These are phyloP conservation scores for Trematosphaeria pertusa DNA, from an alignment of 2,329 filamentous ascomycete genomes.

Conservation along the genomic window DNA sequence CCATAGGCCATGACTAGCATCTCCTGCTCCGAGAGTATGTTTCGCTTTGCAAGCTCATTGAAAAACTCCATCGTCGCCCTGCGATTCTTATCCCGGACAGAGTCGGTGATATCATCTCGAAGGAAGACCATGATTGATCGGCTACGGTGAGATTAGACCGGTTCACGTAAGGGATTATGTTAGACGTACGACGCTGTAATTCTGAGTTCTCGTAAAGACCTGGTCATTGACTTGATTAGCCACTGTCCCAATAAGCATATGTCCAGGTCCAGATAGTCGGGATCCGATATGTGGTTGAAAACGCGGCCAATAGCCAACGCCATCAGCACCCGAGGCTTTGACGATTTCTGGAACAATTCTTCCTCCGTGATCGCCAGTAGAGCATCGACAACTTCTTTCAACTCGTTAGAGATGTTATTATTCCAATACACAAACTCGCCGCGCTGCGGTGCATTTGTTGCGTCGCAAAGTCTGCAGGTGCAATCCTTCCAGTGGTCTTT, in stretches of 20 bases:
- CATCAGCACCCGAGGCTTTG: slow-evolving; percentile 39
- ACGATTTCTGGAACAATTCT: slow-evolving; percentile 37
- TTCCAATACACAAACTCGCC: slow-evolving; percentile 33
- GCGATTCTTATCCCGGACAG: slow-evolving; percentile 68
- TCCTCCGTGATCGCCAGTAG: slow-evolving; percentile 39
- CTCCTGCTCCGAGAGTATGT: slow-evolving; percentile 74
- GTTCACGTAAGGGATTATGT: background rate
- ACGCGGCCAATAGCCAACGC: slow-evolving; percentile 66
- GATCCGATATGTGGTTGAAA: slow-evolving; percentile 68
- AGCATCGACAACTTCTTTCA: slow-evolving; percentile 38
- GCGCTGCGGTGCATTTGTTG: slow-evolving; percentile 1
- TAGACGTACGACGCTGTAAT: slow-evolving; percentile 74
- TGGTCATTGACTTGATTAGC: slow-evolving; percentile 81
- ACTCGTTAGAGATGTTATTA: slow-evolving; percentile 19
- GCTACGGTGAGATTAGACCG: slow-evolving; percentile 48
- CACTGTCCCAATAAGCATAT: slow-evolving; percentile 75
- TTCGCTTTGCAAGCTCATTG: slow-evolving; percentile 73
- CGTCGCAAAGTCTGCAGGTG: slow-evolving; percentile 37
- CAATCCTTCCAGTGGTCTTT: slow-evolving; percentile 19
- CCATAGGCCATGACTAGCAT: slow-evolving; percentile 86
- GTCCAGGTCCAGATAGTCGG: slow-evolving; percentile 70
- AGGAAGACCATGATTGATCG: slow-evolving; percentile 73
- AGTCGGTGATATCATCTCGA: slow-evolving; percentile 54
- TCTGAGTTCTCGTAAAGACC: slow-evolving; percentile 83
- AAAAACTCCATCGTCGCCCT: slow-evolving; percentile 74